Base-by-base conservation (phyloP, 495 filamentous ascomycete genomes). In the Umbilicaria muhlenbergii region DNA sequence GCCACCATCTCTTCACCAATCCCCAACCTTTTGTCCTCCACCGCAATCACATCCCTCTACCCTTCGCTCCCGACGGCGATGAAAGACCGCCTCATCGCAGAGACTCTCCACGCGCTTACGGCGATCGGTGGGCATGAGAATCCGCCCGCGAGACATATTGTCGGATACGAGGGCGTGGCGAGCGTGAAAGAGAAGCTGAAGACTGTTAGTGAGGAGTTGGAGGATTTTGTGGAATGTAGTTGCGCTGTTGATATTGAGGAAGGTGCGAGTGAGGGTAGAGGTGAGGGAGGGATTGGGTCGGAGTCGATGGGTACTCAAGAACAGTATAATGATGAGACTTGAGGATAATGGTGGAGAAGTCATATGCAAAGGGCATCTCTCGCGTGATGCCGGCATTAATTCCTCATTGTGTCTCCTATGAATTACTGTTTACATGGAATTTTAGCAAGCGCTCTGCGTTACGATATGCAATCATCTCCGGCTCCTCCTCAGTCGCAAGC, bases 141-240 rank as follows among this genome's bases (percentile, higher is more conserved):
- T 62, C 91, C 91, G 5, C 91, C 91, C 0, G 86, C 88, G 3
- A 68, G 91, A 28, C 88, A 95, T 57, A 94, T 95, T 47, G 86
- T 96, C 0, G 89, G 91, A 2, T 81, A 83, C 52, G 91, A 96
- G 57, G 87, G 85, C 10, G 80, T 88, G 31, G 74, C 80, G 5
- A 81, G 78, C 24, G 87, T 98, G 15, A 93, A 92, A 51, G 91
- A 96, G 66, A 95, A 94, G 63, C 63, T 98, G 42, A 94, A 92
- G 68, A 95, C 86, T 16, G 81, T 94, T 2, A 92, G 85, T 42
- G 88, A 96, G 57, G 91, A 96, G 62, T 54, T 96, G 34, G 91
- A 96, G 58, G 91, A 95, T 45, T 96, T 95, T 63, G 79, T 94
- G 28, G 84, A 91, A 51, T 81, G 83, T 17, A 94, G 86, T 48